These are phyloP conservation scores for Canna indica DNA, from an alignment of 176 grass and related monocot genomes.

Conservation along the genomic window DNA sequence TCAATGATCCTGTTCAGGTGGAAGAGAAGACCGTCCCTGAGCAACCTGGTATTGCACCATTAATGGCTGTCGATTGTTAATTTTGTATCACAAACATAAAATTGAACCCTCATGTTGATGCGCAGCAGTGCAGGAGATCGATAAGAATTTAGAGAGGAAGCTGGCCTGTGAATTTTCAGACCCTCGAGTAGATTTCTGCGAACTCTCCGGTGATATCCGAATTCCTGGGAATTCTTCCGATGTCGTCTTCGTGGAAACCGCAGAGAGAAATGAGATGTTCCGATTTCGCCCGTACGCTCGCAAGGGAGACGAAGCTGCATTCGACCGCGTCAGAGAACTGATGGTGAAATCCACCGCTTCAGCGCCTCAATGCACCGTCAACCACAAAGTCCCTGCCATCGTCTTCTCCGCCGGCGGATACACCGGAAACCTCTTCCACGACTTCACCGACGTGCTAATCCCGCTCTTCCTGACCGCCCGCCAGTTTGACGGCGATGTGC, in stretches of 20 bases:
- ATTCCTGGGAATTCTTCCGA: slow-evolving; percentile 48
- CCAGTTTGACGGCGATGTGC: slow-evolving; percentile 80
- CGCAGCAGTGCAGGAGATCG: not conserved
- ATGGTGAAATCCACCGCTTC: slow-evolving; percentile 51
- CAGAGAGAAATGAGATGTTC: slow-evolving; percentile 38
- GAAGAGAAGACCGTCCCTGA: slow-evolving; percentile 5
- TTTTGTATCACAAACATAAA: no score
- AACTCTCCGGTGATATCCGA: slow-evolving; percentile 68
- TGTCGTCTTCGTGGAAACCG: slow-evolving; percentile 55
- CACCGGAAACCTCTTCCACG: slow-evolving; percentile 92
- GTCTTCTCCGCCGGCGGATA: slow-evolving; percentile 83
- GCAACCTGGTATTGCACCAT: not conserved
- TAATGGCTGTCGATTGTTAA: no score
- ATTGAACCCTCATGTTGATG: no score
- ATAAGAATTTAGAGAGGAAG: slow-evolving; percentile 18
- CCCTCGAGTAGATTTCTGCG: slow-evolving; percentile 67
- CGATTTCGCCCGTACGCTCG: slow-evolving; percentile 74
- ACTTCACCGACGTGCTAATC: slow-evolving; percentile 87
- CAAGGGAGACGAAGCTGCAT: slow-evolving; percentile 66
- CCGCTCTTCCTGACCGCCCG: slow-evolving; percentile 80
- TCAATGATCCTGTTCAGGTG: slow-evolving; percentile 43
- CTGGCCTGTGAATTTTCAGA: slow-evolving; percentile 73
- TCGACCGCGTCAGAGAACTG: slow-evolving; percentile 49
- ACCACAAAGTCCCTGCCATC: slow-evolving; percentile 54
- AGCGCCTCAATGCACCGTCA: slow-evolving; percentile 53